These are phyloP conservation scores for Euphrasia confusa DNA, from an alignment of 257 asterid genomes.

Conservation along the genomic window DNA sequence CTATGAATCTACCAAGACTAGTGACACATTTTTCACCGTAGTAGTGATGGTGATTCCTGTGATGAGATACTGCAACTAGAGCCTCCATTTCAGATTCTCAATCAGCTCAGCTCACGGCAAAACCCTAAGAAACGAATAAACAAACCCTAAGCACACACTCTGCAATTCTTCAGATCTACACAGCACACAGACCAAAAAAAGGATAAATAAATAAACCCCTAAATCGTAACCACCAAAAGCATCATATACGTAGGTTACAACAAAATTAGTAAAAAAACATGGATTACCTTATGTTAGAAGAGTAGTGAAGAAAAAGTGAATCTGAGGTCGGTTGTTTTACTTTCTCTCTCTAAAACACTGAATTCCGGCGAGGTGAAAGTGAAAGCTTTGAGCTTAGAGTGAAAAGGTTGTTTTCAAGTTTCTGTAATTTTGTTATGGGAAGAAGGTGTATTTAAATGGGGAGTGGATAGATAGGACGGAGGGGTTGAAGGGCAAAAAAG, in stretches of 20 bases:
- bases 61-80: constrained; percentile 50
- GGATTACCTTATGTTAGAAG: no score
- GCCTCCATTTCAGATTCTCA: constrained; percentile 47
- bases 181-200: neutral
- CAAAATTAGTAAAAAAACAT: no score
- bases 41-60: constrained; percentile 48
- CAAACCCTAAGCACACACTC: neutral
- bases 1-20: constrained; percentile 29
- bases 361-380: no score
- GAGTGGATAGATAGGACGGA: constrained; percentile 24
- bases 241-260: no score
- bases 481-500: neutral
- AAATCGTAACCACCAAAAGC: no score
- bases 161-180: neutral
- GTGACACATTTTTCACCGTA: constrained; percentile 27
- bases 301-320: no score
- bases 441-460: constrained; percentile 22
- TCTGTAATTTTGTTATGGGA: no score
- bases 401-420: constrained; percentile 15
- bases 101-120: neutral
- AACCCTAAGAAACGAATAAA: neutral
- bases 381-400: neutral
- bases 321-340: no score
- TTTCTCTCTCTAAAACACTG: no score
- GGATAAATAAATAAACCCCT: no score